These are phyloP conservation scores for Casuarina equisetifolia DNA, from an alignment of 306 rosid genomes.

Conservation along the genomic window DNA sequence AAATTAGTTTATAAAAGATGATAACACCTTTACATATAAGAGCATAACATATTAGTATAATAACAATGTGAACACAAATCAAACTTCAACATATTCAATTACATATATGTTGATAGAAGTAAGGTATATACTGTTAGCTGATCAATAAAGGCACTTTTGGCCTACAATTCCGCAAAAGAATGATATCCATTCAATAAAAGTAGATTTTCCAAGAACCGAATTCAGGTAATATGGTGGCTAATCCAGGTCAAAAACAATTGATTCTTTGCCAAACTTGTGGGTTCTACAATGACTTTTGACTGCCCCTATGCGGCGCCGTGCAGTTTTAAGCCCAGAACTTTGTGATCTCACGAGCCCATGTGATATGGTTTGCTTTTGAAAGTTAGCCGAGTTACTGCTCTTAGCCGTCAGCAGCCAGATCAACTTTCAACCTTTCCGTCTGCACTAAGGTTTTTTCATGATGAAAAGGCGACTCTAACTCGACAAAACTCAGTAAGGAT, in stretches of 20 bases:
- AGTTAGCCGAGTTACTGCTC: conserved; percentile 7
- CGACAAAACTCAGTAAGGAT: not conserved
- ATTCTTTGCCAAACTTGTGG: conserved; percentile 21
- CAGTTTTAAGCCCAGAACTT: conserved; percentile 28
- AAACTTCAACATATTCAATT: too few relatives aligned
- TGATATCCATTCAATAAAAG: not conserved
- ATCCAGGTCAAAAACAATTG: not conserved
- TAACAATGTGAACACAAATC: too few relatives aligned
- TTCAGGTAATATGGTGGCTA: not conserved
- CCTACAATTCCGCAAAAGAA: too few relatives aligned
- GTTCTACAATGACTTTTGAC: not conserved
- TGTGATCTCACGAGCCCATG: conserved; percentile 5
- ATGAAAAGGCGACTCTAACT: conserved; percentile 5
- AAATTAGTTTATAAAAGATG: too few relatives aligned
- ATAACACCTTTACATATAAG: too few relatives aligned
- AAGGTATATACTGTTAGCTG: not conserved
- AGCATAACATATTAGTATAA: too few relatives aligned
- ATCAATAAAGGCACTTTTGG: not conserved
- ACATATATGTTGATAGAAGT: not conserved
- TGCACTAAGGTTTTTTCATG: not conserved
- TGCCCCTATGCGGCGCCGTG: conserved; percentile 2
- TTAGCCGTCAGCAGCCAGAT: conserved; percentile 31
- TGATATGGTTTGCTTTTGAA: conserved; percentile 6
- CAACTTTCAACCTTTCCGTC: conserved; percentile 10
- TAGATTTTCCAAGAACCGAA: not conserved